These are phyloP conservation scores for Phylloporus sp. DNA, from an alignment of 768 basidiomycete genomes.

Conservation along the genomic window DNA sequence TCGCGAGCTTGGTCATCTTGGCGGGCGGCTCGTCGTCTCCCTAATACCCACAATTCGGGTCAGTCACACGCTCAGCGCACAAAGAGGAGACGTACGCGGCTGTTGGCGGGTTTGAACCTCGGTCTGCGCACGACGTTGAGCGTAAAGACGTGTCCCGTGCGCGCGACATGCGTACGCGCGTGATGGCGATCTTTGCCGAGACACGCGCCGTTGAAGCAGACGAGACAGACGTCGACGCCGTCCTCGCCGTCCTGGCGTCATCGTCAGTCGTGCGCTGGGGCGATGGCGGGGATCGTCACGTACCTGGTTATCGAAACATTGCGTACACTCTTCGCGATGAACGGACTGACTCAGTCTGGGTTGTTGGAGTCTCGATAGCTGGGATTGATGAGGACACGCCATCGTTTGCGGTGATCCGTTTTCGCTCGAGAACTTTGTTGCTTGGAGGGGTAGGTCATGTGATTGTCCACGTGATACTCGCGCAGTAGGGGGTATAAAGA, in stretches of 20 bases:
- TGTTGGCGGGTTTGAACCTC: slow-evolving; percentile 47
- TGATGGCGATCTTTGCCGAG: slow-evolving; percentile 59
- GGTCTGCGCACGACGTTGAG: slow-evolving; percentile 74
- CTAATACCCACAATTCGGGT: slow-evolving; percentile 45
- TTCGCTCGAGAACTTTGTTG: neutral
- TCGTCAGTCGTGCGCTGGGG: too few relatives aligned
- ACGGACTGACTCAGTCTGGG: slow-evolving; percentile 69
- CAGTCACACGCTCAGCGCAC: neutral
- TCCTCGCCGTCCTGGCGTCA: slow-evolving; percentile 64
- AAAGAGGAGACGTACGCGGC: slow-evolving; percentile 50
- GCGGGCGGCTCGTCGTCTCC: slow-evolving; percentile 75
- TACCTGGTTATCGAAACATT: slow-evolving; percentile 94
- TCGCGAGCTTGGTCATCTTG: slow-evolving; percentile 87
- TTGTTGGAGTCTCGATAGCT: slow-evolving; percentile 44
- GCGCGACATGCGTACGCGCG: slow-evolving; percentile 63
- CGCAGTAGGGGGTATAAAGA: too few relatives aligned
- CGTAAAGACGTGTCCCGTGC: slow-evolving; percentile 69
- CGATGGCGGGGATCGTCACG: slow-evolving; percentile 9
- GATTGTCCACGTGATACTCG: too few relatives aligned
- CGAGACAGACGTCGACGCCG: slow-evolving; percentile 86
- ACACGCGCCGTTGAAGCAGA: slow-evolving; percentile 95
- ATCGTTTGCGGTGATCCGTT: slow-evolving; percentile 10
- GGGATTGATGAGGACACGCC: slow-evolving; percentile 49
- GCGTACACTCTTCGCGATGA: slow-evolving; percentile 92
- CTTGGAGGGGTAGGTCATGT: slow-evolving; percentile 6